phyloP scores from a whole-genome alignment of 2,329 filamentous ascomycete genomes.

The Teratosphaeria pseudoeucalypti region DNA sequence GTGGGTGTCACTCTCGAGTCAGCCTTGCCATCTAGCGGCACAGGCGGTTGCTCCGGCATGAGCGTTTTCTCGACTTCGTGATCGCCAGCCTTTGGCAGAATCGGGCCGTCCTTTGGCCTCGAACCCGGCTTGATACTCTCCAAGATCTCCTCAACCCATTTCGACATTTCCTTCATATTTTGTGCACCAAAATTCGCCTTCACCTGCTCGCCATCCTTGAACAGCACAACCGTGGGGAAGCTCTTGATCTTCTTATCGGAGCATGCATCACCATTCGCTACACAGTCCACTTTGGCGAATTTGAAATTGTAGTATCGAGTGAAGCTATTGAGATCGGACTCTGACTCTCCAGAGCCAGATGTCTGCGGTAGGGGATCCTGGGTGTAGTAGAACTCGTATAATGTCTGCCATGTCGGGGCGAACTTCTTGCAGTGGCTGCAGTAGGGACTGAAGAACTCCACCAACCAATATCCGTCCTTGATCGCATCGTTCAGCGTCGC shows the following conservation, averaged over 20 bases:
- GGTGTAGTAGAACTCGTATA: conserved; percentile 93
- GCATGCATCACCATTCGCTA: conserved; percentile 73
- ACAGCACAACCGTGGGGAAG: conserved; percentile 71
- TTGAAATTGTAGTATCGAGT: conserved; percentile 78
- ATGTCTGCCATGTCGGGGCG: conserved; percentile 77
- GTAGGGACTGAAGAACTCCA: conserved; percentile 43
- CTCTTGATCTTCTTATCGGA: conserved; percentile 52
- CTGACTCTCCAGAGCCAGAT: conserved; percentile 32
- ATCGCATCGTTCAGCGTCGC: conserved; percentile 48
- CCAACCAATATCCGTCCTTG: conserved; percentile 56
- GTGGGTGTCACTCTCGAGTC: conserved; percentile 14
- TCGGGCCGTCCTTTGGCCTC: conserved; percentile 54
- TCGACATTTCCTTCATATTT: conserved; percentile 54
- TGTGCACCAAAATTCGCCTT: conserved; percentile 57
- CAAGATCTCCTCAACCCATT: conserved; percentile 63
- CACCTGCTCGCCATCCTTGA: conserved; percentile 62
- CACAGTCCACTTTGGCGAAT: conserved; percentile 78
- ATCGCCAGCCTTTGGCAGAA: conserved; percentile 62
- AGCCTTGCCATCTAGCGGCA: conserved; percentile 7
- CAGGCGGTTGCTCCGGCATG: conserved; percentile 7
- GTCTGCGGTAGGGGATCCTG: conserved; percentile 56
- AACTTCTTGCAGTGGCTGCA: conserved; percentile 65
- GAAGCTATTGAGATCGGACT: conserved; percentile 55
- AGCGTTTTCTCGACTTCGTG: conserved; percentile 32
- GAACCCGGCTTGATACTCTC: conserved; percentile 73